Percentiles rank a stretch among this genome's conserved stretches.
phyloP scores from a whole-genome alignment of 2,329 filamentous ascomycete genomes.

The Exutisphaerella laricina region DNA sequence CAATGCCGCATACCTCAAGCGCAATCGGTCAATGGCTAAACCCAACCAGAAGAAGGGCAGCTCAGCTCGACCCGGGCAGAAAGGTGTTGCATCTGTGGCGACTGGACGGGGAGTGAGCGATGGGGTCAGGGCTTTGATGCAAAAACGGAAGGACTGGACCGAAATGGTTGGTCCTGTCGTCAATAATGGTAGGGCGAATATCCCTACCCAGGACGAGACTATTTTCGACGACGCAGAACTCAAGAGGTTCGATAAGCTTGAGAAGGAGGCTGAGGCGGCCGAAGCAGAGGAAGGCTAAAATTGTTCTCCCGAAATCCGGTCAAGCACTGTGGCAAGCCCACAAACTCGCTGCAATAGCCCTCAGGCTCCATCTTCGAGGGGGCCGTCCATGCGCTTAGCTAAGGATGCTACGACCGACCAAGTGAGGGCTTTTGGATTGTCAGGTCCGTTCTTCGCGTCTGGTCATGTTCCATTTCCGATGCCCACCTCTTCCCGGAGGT shows the following conservation, averaged over 20 bases:
- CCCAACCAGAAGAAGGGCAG: slow-evolving; percentile 70
- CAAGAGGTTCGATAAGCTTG: slow-evolving; percentile 65
- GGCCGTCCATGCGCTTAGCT: too few species aligned
- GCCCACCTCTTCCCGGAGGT: too few species aligned
- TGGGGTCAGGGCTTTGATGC: slow-evolving; percentile 86
- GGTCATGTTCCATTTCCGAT: too few species aligned
- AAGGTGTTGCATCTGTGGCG: slow-evolving; percentile 62
- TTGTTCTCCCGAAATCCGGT: too few species aligned
- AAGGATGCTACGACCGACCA: too few species aligned
- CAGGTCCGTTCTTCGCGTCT: too few species aligned
- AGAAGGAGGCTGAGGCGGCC: slow-evolving; percentile 73
- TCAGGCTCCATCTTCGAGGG: too few species aligned
- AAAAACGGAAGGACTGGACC: slow-evolving; percentile 81
- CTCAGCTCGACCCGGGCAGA: slow-evolving; percentile 52
- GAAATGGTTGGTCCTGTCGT: slow-evolving; percentile 88
- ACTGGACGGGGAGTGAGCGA: slow-evolving; percentile 79
- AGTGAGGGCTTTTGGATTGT: too few species aligned
- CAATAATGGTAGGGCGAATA: slow-evolving; percentile 69
- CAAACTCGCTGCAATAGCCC: too few species aligned
- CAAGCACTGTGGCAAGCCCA: too few species aligned
- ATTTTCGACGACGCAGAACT: slow-evolving; percentile 73
- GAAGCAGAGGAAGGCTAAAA: slow-evolving; percentile 32
- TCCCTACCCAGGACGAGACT: slow-evolving; percentile 66
- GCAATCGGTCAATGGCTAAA: slow-evolving; percentile 84
- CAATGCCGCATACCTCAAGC: slow-evolving; percentile 90